A percentile compares a stretch with the other conserved stretches of the same genome.
phyloP scores from a whole-genome alignment of 192 early-diverging fungal species.

The Backusella tuberculispora region DNA sequence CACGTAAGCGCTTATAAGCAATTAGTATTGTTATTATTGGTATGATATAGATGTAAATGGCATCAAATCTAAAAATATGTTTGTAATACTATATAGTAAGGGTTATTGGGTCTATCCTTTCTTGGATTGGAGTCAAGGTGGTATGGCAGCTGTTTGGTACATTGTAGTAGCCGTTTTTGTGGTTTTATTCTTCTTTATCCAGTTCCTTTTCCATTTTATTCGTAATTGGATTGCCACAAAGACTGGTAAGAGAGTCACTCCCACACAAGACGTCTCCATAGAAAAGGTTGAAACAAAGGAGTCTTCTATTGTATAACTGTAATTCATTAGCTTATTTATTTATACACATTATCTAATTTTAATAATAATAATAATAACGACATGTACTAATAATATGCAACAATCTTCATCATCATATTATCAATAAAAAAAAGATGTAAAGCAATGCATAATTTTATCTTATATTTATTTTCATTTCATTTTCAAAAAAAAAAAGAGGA shows the following conservation, averaged over 20 bases:
- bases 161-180: conserved; percentile 30
- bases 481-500: not conserved
- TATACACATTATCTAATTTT: not conserved
- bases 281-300: conserved; percentile 9
- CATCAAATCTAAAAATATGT: not conserved
- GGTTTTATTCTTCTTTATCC: conserved; percentile 32
- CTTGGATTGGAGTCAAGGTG: conserved; percentile 38
- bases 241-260: not conserved
- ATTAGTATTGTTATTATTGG: too few relatives aligned
- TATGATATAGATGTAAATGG: too few relatives aligned
- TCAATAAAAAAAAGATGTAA: not conserved
- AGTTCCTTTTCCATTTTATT: conserved; percentile 29
- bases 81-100: conserved; percentile 10
- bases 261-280: conserved; percentile 5
- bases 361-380: not conserved
- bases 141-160: conserved; percentile 37
- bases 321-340: not conserved
- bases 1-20: conserved; percentile 22
- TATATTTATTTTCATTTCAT: not conserved
- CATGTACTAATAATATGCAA: too few relatives aligned
- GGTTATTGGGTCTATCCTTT: conserved; percentile 43
- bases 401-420: not conserved
- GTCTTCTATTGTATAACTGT: conserved; percentile 7
- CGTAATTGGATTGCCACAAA: conserved; percentile 36
- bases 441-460: not conserved